These are phyloP conservation scores for Gnomoniopsis smithogilvyi DNA, from an alignment of 2,329 filamentous ascomycete genomes.

Conservation along the genomic window DNA sequence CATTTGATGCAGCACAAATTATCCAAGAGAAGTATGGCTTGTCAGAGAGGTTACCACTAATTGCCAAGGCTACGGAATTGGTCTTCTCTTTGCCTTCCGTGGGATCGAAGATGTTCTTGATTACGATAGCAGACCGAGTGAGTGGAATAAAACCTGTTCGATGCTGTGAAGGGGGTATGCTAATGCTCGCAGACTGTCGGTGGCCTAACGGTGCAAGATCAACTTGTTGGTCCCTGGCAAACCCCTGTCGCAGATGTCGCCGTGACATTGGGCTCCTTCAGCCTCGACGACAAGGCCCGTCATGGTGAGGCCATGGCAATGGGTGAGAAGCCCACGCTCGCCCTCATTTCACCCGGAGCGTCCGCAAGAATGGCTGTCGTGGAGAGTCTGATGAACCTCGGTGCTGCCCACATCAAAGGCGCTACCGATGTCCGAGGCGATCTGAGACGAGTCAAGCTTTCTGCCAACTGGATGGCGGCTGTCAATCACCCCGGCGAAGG, in stretches of 20 bases:
- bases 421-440: slow-evolving; percentile 52
- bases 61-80: slow-evolving; percentile 67
- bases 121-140: slow-evolving; percentile 85
- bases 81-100: slow-evolving; percentile 85
- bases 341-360: slow-evolving; percentile 83
- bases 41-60: slow-evolving; percentile 10
- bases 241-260: slow-evolving; percentile 91
- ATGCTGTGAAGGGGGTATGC: neutral
- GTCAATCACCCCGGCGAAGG: slow-evolving; percentile 90
- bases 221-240: slow-evolving; percentile 97
- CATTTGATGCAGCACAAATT: slow-evolving; percentile 67
- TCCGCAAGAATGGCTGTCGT: slow-evolving; percentile 96
- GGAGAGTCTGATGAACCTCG: slow-evolving; percentile 90
- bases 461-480: slow-evolving; percentile 99
- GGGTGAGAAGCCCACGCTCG: slow-evolving; percentile 87
- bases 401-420: slow-evolving; percentile 62
- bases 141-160: neutral
- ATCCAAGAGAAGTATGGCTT: slow-evolving; percentile 62
- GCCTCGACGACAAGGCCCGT: slow-evolving; percentile 60
- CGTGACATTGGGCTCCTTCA: slow-evolving; percentile 81
- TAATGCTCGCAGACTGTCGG: slow-evolving; percentile 60
- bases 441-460: slow-evolving; percentile 77
- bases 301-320: slow-evolving; percentile 97
- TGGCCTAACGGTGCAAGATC: slow-evolving; percentile 82
- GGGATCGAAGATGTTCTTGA: slow-evolving; percentile 95